phyloP scores from a whole-genome alignment of 352 stramenopile species.

The Pythium diclinum region DNA sequence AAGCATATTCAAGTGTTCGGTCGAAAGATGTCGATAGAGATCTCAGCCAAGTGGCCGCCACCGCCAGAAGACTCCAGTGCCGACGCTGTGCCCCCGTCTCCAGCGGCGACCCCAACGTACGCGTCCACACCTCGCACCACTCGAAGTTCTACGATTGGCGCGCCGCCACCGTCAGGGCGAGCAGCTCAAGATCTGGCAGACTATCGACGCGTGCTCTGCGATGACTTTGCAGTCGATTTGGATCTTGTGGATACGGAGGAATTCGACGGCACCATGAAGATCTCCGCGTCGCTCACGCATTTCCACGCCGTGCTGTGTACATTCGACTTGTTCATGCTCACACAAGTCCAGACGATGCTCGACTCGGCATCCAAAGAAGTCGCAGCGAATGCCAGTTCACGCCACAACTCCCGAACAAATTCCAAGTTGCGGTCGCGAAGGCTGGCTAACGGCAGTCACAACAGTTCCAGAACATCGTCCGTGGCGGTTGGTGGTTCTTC shows the following conservation, averaged over 20 bases:
- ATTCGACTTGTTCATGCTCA: slow-evolving; percentile 52
- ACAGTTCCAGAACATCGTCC: slow-evolving; percentile 6
- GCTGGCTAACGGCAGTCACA: neutral
- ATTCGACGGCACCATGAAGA: slow-evolving; percentile 39
- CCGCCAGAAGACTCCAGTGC: slow-evolving; percentile 6
- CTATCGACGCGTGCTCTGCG: slow-evolving; percentile 61
- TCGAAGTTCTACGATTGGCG: neutral
- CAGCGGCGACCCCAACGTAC: slow-evolving; percentile 28
- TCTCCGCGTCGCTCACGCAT: slow-evolving; percentile 61
- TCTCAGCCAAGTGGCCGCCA: slow-evolving; percentile 56
- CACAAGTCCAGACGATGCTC: slow-evolving; percentile 21
- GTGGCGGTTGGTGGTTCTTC: neutral
- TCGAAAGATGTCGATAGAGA: slow-evolving; percentile 67
- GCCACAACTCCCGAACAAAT: slow-evolving; percentile 15
- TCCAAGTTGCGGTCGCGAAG: neutral
- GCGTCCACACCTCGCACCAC: slow-evolving; percentile 2
- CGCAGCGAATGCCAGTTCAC: neutral
- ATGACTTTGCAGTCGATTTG: slow-evolving; percentile 71
- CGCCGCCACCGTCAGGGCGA: neutral
- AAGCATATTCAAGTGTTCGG: slow-evolving; percentile 62
- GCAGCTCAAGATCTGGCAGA: slow-evolving; percentile 8
- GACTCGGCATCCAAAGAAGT: slow-evolving; percentile 20
- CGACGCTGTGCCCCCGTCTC: slow-evolving; percentile 17
- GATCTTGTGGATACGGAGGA: slow-evolving; percentile 53
- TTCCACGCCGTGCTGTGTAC: slow-evolving; percentile 66